phyloP scores from a whole-genome alignment of 1,139 yeast genomes.

The Pichia sp. region DNA sequence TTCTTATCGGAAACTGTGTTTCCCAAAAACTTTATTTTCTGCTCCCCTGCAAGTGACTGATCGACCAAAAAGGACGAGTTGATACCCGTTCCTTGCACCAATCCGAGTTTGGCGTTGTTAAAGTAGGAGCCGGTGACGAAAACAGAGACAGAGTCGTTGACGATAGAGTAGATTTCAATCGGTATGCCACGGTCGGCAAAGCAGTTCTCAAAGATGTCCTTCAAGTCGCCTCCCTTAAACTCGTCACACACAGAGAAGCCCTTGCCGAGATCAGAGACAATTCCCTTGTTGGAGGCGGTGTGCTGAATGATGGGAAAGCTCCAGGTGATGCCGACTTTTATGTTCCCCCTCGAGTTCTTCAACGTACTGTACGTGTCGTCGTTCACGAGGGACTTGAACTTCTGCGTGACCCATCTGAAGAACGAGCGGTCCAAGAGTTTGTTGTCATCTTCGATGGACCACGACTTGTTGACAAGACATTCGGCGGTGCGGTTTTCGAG shows the following conservation, averaged over 20 bases:
- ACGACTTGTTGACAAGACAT: constrained; percentile 10
- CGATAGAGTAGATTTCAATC: constrained; percentile 26
- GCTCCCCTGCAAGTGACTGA: not conserved
- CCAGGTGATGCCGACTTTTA: constrained; percentile 35
- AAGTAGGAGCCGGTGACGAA: constrained; percentile 29
- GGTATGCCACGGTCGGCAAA: constrained; percentile 17
- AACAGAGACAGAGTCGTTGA: constrained; percentile 35
- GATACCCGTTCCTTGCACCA: constrained; percentile 35
- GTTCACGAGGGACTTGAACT: constrained; percentile 3
- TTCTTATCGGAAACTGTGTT: constrained; percentile 18
- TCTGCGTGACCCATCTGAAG: constrained; percentile 8
- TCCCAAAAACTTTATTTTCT: constrained; percentile 20
- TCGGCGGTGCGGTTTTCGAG: constrained; percentile 1
- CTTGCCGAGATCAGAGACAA: constrained; percentile 45
- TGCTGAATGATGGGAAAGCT: constrained; percentile 51
- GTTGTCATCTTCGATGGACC: constrained; percentile 10
- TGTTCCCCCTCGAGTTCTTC: not conserved
- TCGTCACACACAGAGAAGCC: constrained; percentile 46
- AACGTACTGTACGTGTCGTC: not conserved
- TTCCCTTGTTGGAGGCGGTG: constrained; percentile 40
- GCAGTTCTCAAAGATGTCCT: constrained; percentile 37
- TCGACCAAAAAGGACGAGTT: constrained; percentile 28
- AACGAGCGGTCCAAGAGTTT: constrained; percentile 11
- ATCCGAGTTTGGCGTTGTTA: constrained; percentile 26
- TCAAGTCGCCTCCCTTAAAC: constrained; percentile 40